Percentiles rank a stretch among this genome's conserved stretches.
Evolutionary conservation across 768 basidiomycete species (phyloP).

Genomic region (Suillus sp.): DNA sequence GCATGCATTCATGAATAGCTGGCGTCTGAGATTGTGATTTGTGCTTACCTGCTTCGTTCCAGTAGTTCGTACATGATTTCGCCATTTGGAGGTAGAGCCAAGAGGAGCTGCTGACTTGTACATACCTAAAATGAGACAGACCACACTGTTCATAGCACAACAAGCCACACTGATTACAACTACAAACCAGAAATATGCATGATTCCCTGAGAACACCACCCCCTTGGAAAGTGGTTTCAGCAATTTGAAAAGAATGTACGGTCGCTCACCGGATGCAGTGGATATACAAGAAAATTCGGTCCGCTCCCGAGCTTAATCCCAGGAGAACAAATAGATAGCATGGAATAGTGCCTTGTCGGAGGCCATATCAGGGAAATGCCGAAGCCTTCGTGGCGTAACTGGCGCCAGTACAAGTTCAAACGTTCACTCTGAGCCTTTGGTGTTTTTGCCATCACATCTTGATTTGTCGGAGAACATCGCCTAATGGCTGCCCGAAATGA

Average conservation of each 20-base stretch:
- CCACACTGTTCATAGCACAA: not conserved
- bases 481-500: not conserved
- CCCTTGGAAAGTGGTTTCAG: not conserved
- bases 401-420: not conserved
- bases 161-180: not conserved
- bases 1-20: not conserved
- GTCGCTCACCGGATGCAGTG: not conserved
- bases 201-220: not conserved
- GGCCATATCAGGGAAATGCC: not conserved
- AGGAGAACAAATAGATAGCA: not conserved
- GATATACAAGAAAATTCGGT: not conserved
- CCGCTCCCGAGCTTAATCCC: not conserved
- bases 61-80: not conserved
- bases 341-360: not conserved
- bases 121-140: not conserved
- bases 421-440: too few relatives aligned
- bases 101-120: not conserved
- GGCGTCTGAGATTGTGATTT: not conserved
- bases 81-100: not conserved
- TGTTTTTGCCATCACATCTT: not conserved
- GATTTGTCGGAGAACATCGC: not conserved
- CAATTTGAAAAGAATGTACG: not conserved
- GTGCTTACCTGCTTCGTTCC: not conserved
- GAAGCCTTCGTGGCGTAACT: not conserved
- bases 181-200: not conserved